Conservation (phyloP, 148 eudicot species). For the Camellia sinensis region DNA sequence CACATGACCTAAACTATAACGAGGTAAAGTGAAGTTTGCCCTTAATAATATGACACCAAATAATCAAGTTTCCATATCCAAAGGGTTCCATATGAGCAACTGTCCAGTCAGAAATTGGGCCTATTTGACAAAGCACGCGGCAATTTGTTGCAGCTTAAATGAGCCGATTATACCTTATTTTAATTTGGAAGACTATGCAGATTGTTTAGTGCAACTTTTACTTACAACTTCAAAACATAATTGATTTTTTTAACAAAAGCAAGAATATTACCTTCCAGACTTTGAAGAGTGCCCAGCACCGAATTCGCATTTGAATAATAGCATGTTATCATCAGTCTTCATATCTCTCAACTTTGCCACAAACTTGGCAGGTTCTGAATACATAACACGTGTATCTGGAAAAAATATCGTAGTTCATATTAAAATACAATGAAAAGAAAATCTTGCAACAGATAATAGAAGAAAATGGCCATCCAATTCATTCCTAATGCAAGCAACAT, state of each 20-base stretch:
- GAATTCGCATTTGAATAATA: constrained; percentile 78
- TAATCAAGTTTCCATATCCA: constrained; percentile 7
- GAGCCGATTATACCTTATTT: no score
- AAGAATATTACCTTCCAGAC: constrained; percentile 66
- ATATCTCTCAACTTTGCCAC: constrained; percentile 81
- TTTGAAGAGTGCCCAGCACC: constrained; percentile 76
- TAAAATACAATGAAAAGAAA: not conserved
- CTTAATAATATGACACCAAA: not conserved
- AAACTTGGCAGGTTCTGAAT: constrained; percentile 87
- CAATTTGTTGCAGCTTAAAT: no score
- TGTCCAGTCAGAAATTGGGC: not conserved
- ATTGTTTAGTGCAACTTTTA: no score
- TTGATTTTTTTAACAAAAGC: not conserved
- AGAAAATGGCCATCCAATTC: not conserved
- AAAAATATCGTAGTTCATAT: constrained; percentile 11
- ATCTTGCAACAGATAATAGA: not conserved
- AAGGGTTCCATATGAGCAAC: not conserved
- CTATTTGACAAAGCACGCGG: not conserved
- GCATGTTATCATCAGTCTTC: constrained; percentile 65
- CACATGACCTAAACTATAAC: no score
- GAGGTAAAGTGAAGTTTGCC: no score
- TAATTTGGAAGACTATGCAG: no score
- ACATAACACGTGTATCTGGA: constrained; percentile 77
- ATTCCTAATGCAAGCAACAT: not conserved
- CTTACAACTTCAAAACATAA: not conserved